These are phyloP conservation scores for Penicillium sumatraense DNA, from an alignment of 2,329 filamentous ascomycete species.

Conservation along the genomic window DNA sequence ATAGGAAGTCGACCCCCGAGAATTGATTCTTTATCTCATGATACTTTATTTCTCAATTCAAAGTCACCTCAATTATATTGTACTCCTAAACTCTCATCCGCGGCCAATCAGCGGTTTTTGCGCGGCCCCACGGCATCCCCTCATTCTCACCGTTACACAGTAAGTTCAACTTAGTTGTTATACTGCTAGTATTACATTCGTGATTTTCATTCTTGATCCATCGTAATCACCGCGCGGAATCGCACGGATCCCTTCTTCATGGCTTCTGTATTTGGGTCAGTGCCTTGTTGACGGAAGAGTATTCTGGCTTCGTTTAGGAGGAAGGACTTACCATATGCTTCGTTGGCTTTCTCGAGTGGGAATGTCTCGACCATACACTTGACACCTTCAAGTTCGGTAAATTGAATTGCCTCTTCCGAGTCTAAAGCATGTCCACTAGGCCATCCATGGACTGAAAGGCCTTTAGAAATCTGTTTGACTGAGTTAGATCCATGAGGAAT, in stretches of 20 bases:
- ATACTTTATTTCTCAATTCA: not conserved
- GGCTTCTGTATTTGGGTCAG: slow-evolving; percentile 23
- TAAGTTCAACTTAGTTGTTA: no score
- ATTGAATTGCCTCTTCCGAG: slow-evolving; percentile 55
- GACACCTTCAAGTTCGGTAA: slow-evolving; percentile 51
- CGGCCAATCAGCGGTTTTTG: slow-evolving; percentile 5
- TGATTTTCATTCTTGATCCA: slow-evolving; percentile 33
- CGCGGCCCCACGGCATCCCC: slow-evolving; percentile 2
- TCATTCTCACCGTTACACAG: no score
- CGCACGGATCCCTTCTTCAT: slow-evolving; percentile 46
- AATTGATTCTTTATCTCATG: not conserved
- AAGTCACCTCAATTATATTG: not conserved
- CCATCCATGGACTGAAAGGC: slow-evolving; percentile 56
- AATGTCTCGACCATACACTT: slow-evolving; percentile 61
- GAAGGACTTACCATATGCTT: slow-evolving; percentile 48
- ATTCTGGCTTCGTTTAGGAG: not conserved
- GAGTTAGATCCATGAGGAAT: not conserved
- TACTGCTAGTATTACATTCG: not conserved
- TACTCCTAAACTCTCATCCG: not conserved
- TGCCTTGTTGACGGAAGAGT: slow-evolving; percentile 44
- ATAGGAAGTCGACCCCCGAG: not conserved
- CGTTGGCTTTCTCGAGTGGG: slow-evolving; percentile 48
- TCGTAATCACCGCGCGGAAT: slow-evolving; percentile 57
- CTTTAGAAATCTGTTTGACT: slow-evolving; percentile 49
- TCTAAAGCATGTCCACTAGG: slow-evolving; percentile 58